Percentiles rank a stretch among this genome's conserved stretches.
Evolutionary conservation across 1,139 yeast genomes (phyloP).

Genomic region (Pichia sp.): DNA sequence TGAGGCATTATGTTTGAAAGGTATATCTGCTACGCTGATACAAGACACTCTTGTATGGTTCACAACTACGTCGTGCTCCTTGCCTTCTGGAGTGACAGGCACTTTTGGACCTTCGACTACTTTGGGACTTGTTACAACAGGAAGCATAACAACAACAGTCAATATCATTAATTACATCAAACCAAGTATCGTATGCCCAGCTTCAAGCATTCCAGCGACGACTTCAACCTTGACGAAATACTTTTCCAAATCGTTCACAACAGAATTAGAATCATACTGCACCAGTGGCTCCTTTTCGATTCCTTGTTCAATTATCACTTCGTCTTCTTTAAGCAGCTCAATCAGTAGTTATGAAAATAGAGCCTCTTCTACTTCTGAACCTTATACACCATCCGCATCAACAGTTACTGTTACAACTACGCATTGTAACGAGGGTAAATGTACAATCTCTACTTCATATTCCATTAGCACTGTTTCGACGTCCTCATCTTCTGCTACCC

Average conservation of each 20-base stretch:
- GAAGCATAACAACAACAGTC: not conserved
- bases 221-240: not conserved
- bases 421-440: not conserved
- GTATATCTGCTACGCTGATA: constrained; percentile 12
- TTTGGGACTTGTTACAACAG: not conserved
- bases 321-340: not conserved
- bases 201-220: not conserved
- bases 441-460: not conserved
- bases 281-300: not conserved
- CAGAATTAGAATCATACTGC: not conserved
- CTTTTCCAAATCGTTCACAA: not conserved
- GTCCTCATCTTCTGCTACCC: not conserved
- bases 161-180: constrained; percentile 8
- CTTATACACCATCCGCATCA: not conserved
- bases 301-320: not conserved
- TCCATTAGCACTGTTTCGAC: not conserved
- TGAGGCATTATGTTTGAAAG: constrained; percentile 11
- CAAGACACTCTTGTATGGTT: constrained; percentile 10
- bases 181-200: constrained; percentile 15
- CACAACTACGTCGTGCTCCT: constrained; percentile 15
- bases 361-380: not conserved
- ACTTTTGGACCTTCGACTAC: constrained; percentile 13
- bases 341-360: too few species aligned
- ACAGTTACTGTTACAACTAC: constrained; percentile 1
- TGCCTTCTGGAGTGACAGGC: constrained; percentile 15